Base-by-base conservation (phyloP, 1,284 basidiomycete species). In the Trametes versicolor region DNA sequence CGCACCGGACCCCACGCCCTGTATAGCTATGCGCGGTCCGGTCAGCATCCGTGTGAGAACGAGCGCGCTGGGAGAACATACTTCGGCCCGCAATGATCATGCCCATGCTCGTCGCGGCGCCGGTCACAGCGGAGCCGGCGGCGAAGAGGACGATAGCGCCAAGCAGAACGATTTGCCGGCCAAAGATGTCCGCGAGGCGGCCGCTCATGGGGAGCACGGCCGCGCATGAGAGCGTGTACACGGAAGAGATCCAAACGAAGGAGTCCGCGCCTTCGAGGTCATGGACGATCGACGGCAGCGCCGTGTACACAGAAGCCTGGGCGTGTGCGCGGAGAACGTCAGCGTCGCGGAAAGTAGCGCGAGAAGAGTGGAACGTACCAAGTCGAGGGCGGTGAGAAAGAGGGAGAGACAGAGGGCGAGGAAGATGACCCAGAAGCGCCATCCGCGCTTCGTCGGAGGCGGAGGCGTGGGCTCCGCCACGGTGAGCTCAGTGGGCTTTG, bases 1-100 rank as follows among this genome's bases (percentile, higher is more conserved):
- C 2, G 78, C 80, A 12, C 82, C 83, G 4, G 79, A 80, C n/a
- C 83, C 83, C 32, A 82, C 66, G 6, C 83, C 83, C 62, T 84
- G 83, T 2, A 85, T 70, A 4, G 77, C 80, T 76, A 53, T 4
- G 27, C 6, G 17, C 37, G 15, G 29, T 32, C 29, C 29, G 29
- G 29, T 32, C 29, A 32, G 29, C 29, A n/a, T 1, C 19, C 25
- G 43, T 0, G 23, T 34, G 37, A 6, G 36, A 37, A 10, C 29
- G 47, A 49, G 47, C 47, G 23, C 4, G 50, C 50, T 19, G 27
- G n/a, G 34, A 8, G 7, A 10, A 59, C 66, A 15, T n/a, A 65
- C 67, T 62, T 25, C 67, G 59, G 13, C 64, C 67, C 17, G 70
- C 71, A 50, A 78, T 77, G 56, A 82, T 63, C 75, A 74, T 76